Conservation (phyloP, 768 basidiomycete genomes). For the Russula dissimulans region DNA sequence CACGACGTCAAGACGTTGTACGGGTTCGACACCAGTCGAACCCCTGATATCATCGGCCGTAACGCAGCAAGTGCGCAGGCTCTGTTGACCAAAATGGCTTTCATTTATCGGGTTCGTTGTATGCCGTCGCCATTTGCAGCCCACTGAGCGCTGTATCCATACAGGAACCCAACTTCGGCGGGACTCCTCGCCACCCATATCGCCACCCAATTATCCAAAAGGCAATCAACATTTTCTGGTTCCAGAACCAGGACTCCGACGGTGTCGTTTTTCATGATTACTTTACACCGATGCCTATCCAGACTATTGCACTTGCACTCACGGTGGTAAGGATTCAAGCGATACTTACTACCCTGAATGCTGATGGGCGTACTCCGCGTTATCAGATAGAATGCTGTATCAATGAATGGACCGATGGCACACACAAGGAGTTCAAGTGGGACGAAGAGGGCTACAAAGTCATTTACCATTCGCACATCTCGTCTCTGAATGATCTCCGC, state of each 20-base stretch:
- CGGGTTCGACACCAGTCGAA: slow-evolving; percentile 3
- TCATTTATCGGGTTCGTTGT: slow-evolving; percentile 3
- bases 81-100: background rate
- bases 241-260: background rate
- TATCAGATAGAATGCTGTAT: slow-evolving; percentile 10
- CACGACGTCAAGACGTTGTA: background rate
- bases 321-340: background rate
- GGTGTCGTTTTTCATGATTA: background rate
- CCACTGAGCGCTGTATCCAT: background rate
- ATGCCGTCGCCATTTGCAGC: background rate
- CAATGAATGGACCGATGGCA: background rate
- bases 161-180: background rate
- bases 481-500: background rate
- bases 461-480: background rate
- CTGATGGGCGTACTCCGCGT: background rate
- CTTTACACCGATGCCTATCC: background rate
- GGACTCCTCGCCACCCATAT: background rate
- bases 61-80: background rate
- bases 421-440: background rate
- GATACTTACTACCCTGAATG: background rate
- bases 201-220: slow-evolving; percentile 5
- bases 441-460: background rate
- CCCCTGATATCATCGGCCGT: background rate
- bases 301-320: background rate
- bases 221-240: slow-evolving; percentile 6